These are phyloP conservation scores for Dactylellina cionopaga DNA, from an alignment of 2,329 filamentous ascomycete genomes.

Conservation along the genomic window DNA sequence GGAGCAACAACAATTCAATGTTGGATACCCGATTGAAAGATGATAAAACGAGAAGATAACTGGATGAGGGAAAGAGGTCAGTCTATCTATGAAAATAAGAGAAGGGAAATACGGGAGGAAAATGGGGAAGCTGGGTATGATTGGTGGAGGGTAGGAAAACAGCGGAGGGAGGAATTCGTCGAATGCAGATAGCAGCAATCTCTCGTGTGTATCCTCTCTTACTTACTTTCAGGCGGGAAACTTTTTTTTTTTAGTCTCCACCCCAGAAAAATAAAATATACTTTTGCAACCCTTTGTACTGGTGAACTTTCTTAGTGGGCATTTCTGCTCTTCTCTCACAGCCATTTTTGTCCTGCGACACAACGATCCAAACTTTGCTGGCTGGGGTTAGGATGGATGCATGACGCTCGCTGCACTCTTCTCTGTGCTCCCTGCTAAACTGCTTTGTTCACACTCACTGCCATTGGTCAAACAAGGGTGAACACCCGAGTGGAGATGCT, in stretches of 20 bases:
- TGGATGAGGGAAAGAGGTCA: constrained; percentile 50
- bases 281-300: constrained; percentile 50
- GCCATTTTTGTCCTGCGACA: constrained; percentile 51
- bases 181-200: constrained; percentile 50
- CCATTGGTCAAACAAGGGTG: constrained; percentile 52
- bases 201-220: constrained; percentile 41
- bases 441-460: constrained; percentile 52
- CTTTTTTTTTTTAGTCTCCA: constrained; percentile 50
- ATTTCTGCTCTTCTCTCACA: constrained; percentile 44
- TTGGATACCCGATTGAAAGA: constrained; percentile 34
- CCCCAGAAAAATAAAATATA: constrained; percentile 46
- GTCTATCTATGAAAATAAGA: constrained; percentile 51
- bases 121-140: constrained; percentile 52
- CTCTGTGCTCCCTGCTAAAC: constrained; percentile 46
- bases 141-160: constrained; percentile 49
- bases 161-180: constrained; percentile 51
- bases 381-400: constrained; percentile 52
- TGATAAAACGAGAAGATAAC: constrained; percentile 35
- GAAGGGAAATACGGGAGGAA: constrained; percentile 24
- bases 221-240: constrained; percentile 44
- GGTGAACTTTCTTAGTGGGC: constrained; percentile 42
- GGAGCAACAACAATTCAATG: constrained; percentile 48
- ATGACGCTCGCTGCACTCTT: constrained; percentile 53
- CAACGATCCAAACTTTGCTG: constrained; percentile 52
- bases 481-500: constrained; percentile 52